Base-by-base conservation (phyloP, 2,329 filamentous ascomycete species). In the Aspergillus sp. region DNA sequence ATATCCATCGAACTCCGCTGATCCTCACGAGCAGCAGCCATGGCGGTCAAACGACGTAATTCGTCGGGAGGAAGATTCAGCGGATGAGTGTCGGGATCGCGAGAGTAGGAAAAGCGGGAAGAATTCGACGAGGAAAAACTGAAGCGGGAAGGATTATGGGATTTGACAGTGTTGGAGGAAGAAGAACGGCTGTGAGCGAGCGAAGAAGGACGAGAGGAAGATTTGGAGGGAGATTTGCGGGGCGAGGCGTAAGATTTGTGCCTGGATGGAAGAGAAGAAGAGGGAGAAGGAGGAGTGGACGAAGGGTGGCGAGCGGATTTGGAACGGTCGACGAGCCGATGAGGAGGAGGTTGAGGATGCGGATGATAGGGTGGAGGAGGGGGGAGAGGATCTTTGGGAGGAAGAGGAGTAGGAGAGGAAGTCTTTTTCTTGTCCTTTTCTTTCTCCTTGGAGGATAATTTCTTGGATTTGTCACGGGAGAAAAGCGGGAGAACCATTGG, bases 31-130 rank as follows among this genome's bases (percentile, higher is more conserved):
- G 67, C 64, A 49, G 74, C 70, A 44, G 73, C 70, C 70, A 76
- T 76, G 60, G 72, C 76, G 51, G 83, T 84, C 50, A 89, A 76
- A 55, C 88, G 82, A 66, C 87, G 86, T 60, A 89, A 80, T 76
- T 95, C 85, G 72, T 95, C 90, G 37, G 90, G 90, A 2, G 86
- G 89, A 19, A 95, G 81, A 61, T 96, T 96, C 41, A 96, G 78
- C 33, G 91, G 91, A 67, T 96, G 90, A 3, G 82, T 85, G 64
- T 91, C 80, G 51, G 76, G 75, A 49, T 65, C 64, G 58, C 59
- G 57, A 12, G 63, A 58, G 47, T 60, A 60, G 48, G 66, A 64
- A 48, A 53, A 43, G 41, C 53, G 57, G 37, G 59, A 26, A 10
- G 36, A 37, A 10, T 26, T 28, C 9, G 11, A 27, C 26, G 36